phyloP scores from a whole-genome alignment of 306 rosid genomes.

The Luffa acutangula region DNA sequence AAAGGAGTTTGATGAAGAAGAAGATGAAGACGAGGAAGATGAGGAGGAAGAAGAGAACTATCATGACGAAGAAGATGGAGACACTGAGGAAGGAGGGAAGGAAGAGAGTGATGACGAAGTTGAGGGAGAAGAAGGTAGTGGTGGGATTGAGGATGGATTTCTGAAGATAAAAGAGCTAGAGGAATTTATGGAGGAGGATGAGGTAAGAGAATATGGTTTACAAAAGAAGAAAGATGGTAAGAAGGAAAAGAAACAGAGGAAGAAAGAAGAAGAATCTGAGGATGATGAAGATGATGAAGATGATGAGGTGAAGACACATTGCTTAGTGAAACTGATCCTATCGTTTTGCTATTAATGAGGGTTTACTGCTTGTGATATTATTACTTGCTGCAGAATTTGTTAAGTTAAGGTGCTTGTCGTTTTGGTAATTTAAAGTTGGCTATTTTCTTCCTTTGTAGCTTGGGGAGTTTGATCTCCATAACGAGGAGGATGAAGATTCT shows the following conservation, averaged over 20 bases:
- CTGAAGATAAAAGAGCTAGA: constrained; percentile 59
- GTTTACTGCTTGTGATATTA: background rate
- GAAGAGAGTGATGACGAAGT: constrained; percentile 12
- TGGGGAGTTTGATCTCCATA: constrained; percentile 38
- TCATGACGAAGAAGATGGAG: background rate
- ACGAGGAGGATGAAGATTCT: constrained; percentile 35
- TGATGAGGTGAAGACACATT: constrained; percentile 36
- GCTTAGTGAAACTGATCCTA: background rate
- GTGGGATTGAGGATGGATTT: constrained; percentile 61
- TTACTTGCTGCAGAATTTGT: background rate
- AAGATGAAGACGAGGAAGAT: constrained; percentile 9
- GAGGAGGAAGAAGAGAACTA: background rate
- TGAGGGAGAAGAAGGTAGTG: constrained; percentile 11
- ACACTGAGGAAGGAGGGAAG: background rate
- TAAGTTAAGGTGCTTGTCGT: background rate
- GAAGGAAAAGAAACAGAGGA: constrained; percentile 13
- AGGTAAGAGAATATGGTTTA: constrained; percentile 41
- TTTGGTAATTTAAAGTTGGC: background rate
- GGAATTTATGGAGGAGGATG: constrained; percentile 55
- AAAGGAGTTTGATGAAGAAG: constrained; percentile 30
- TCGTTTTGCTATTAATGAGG: background rate
- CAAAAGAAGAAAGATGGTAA: constrained; percentile 1
- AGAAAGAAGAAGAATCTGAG: constrained; percentile 14
- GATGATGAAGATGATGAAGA: constrained; percentile 35
- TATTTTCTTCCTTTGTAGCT: constrained; percentile 24